Conservation (phyloP, 2,329 filamentous ascomycete species). For the Pseudogymnoascus sp. region DNA sequence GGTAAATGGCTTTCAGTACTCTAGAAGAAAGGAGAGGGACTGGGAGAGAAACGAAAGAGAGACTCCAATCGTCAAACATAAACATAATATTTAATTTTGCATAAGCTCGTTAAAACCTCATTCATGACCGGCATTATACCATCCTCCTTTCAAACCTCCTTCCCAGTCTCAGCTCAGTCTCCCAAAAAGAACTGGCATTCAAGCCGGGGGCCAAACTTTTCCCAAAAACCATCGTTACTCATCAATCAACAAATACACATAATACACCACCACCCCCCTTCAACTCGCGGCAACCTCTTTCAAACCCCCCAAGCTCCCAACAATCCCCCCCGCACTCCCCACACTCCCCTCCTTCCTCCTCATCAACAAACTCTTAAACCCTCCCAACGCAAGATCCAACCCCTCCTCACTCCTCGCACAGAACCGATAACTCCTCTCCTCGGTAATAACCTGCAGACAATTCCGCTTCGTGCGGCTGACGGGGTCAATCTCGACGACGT, state of each 20-base stretch:
- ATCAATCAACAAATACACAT: neutral
- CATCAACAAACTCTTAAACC: conserved; percentile 77
- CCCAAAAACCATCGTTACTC: neutral
- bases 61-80: neutral
- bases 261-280: neutral
- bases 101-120: neutral
- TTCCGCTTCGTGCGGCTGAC: conserved; percentile 74
- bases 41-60: neutral
- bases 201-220: neutral
- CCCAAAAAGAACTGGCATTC: neutral
- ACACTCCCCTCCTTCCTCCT: conserved; percentile 50
- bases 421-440: conserved; percentile 77
- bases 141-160: neutral
- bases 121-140: neutral
- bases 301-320: neutral
- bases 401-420: conserved; percentile 73
- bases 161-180: neutral
- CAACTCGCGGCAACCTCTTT: no score
- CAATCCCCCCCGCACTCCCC: neutral
- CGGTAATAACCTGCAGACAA: conserved; percentile 88
- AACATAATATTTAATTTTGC: neutral
- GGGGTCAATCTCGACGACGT: conserved; percentile 87
- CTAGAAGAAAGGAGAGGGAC: no score
- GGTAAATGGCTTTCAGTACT: no score
- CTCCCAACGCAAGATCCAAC: conserved; percentile 76